Evolutionary conservation across 306 rosid species (phyloP).

Genomic region (Begonia peltatifolia): DNA sequence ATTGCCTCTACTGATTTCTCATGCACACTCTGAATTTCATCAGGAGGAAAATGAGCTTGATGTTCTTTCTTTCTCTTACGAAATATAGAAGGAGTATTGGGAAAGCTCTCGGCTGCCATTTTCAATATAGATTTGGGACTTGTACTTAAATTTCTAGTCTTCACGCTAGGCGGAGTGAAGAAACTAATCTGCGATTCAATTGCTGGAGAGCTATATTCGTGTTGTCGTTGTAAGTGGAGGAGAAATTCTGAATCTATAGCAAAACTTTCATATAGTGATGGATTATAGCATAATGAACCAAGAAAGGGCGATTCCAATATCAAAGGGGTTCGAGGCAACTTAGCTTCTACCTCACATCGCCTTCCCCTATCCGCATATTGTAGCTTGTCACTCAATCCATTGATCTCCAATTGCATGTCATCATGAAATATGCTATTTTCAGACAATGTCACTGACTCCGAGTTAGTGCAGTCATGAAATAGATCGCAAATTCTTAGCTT

Average conservation of each 20-base stretch:
- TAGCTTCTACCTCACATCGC: constrained; percentile 15
- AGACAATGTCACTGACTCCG: constrained; percentile 25
- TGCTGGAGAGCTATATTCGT: constrained; percentile 34
- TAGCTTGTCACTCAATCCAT: constrained; percentile 5
- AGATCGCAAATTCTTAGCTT: constrained; percentile 26
- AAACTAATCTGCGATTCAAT: constrained; percentile 40
- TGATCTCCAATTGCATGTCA: constrained; percentile 17
- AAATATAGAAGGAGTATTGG: constrained; percentile 84
- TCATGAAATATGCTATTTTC: constrained; percentile 18
- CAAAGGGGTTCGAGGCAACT: constrained; percentile 26
- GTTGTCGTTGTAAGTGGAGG: constrained; percentile 20
- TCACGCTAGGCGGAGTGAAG: constrained; percentile 77
- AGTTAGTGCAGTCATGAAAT: constrained; percentile 35
- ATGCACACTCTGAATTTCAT: constrained; percentile 22
- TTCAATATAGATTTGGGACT: constrained; percentile 87
- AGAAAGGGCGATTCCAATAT: constrained; percentile 28
- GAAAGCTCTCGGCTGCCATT: constrained; percentile 75
- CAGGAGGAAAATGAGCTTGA: constrained; percentile 22
- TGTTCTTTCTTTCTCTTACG: constrained; percentile 51
- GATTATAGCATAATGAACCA: constrained; percentile 71
- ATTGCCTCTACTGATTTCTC: constrained; percentile 19
- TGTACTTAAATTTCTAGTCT: constrained; percentile 29
- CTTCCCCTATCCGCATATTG: too few species aligned
- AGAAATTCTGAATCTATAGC: constrained; percentile 40
- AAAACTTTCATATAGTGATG: constrained; percentile 35